Evolutionary conservation across 1,139 yeast genomes (phyloP).

Genomic region (Tardiomyces digboiensis): DNA sequence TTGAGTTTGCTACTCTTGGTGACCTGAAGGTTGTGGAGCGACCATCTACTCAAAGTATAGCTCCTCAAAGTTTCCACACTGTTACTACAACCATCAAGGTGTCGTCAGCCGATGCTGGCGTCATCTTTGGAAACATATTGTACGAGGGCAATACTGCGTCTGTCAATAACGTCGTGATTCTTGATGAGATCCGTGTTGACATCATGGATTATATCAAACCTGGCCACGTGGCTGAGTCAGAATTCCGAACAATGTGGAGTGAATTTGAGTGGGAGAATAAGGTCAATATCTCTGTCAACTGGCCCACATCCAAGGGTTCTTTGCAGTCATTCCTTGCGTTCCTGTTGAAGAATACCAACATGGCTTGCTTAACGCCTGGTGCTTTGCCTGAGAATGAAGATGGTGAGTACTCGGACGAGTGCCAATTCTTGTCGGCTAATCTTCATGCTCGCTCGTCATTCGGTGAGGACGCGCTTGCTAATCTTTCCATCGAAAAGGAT

Average conservation of each 20-base stretch:
- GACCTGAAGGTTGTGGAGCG: slow-evolving; percentile 92
- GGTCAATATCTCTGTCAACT: slow-evolving; percentile 72
- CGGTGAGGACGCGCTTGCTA: slow-evolving; percentile 97
- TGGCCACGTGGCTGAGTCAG: slow-evolving; percentile 77
- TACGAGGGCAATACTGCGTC: slow-evolving; percentile 95
- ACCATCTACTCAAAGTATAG: slow-evolving; percentile 88
- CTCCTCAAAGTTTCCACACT: slow-evolving; percentile 94
- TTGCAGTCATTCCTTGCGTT: slow-evolving; percentile 74
- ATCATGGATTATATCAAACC: slow-evolving; percentile 98
- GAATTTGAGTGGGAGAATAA: slow-evolving; percentile 99
- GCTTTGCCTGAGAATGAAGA: slow-evolving; percentile 37
- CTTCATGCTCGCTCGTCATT: slow-evolving; percentile 88
- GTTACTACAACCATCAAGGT: slow-evolving; percentile 87
- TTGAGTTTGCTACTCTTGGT: slow-evolving; percentile 95
- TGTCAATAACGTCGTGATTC: slow-evolving; percentile 81
- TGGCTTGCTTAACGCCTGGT: slow-evolving; percentile 90
- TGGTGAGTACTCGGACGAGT: slow-evolving; percentile 60
- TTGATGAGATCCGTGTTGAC: slow-evolving; percentile 93
- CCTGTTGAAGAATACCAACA: slow-evolving; percentile 77
- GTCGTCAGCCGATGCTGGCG: slow-evolving; percentile 95
- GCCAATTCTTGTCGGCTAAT: slow-evolving; percentile 92
- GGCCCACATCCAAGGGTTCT: slow-evolving; percentile 34
- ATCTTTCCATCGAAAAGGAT: slow-evolving; percentile 83
- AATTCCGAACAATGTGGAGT: slow-evolving; percentile 97
- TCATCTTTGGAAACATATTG: slow-evolving; percentile 92